Percentiles rank a stretch among this genome's conserved stretches.
Evolutionary conservation across 495 filamentous ascomycete species (phyloP).

Genomic region (Neurospora hispaniola): DNA sequence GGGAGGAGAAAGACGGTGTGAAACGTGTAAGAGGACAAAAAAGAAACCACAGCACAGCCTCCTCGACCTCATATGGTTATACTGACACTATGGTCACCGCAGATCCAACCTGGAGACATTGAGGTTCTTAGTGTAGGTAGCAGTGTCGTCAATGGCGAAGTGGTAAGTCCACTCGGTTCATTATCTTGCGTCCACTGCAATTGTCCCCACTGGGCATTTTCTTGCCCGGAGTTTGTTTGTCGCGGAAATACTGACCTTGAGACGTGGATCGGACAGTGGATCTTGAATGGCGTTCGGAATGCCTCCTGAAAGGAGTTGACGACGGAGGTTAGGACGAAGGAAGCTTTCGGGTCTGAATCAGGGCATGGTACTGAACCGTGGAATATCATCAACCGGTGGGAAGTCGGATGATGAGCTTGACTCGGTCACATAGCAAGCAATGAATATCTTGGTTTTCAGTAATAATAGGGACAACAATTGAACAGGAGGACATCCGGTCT

Average conservation of each 20-base stretch:
- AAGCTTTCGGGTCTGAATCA: background rate
- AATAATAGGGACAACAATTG: background rate
- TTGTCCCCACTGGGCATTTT: background rate
- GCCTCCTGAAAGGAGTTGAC: constrained; percentile 29
- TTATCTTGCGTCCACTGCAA: background rate
- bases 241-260: background rate
- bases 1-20: constrained; percentile 62
- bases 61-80: background rate
- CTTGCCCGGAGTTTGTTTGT: background rate
- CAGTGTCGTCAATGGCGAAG: constrained; percentile 74
- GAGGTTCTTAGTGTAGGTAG: constrained; percentile 61
- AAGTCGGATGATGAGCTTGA: background rate
- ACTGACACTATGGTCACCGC: background rate
- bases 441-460: background rate
- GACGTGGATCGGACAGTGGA: constrained; percentile 35
- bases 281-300: constrained; percentile 57
- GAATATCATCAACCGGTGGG: background rate
- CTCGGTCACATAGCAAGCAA: background rate
- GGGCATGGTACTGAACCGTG: background rate
- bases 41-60: background rate
- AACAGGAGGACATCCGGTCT: background rate
- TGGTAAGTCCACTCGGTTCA: constrained; percentile 27
- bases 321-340: background rate
- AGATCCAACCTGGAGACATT: constrained; percentile 74
- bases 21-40: constrained; percentile 47